Base-by-base conservation (phyloP, 164 flowering plant species). In the Magnolia kwangsiensis region DNA sequence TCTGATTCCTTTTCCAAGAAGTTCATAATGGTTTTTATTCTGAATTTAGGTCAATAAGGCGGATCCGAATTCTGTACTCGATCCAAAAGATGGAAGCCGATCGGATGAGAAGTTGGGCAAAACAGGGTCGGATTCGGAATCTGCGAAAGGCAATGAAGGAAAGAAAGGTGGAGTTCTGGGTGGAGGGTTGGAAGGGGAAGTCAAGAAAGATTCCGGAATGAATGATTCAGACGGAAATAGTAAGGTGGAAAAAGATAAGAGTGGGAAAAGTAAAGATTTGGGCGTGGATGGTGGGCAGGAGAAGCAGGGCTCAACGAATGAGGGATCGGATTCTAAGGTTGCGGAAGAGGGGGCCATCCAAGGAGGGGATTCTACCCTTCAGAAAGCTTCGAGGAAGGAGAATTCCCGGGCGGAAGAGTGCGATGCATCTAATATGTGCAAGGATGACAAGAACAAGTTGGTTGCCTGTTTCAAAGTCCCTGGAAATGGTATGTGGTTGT, bases 391-490 rank as follows among this genome's bases (percentile, higher is more conserved):
- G 64, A 83, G 77, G 73, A 84, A 87, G 77, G 89, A 86, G 55
- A 79, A 71, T 51, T 50, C 78, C 24, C 75, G 64, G 24, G 85
- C 76, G 20, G 92, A 90, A 80, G 89, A 86, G 83, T 91, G 97
- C 80, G 88, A 85, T 84, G 64, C 85, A 50, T 86, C 90, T 6
- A 84, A 83, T 77, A 84, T 73, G 75, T 92, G 97, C 80, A 84
- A 69, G 3, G 86, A 81, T 72, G 82, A 86, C 78, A 84, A 83
- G 50, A 82, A 82, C 29, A 78, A 81, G 37, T 82, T 92, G 72
- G 79, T 86, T 74, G 97, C 94, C 0, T 92, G 97, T 77, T 82
- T 92, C 63, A 82, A 90, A 81, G 90, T 89, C 80, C 89, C 91
- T 0, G 94, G 97, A 75, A 81, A 92, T 82, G 97, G 94, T 90